Base-by-base conservation (phyloP, 495 filamentous ascomycete species). In the Aspergillus nidulans region DNA sequence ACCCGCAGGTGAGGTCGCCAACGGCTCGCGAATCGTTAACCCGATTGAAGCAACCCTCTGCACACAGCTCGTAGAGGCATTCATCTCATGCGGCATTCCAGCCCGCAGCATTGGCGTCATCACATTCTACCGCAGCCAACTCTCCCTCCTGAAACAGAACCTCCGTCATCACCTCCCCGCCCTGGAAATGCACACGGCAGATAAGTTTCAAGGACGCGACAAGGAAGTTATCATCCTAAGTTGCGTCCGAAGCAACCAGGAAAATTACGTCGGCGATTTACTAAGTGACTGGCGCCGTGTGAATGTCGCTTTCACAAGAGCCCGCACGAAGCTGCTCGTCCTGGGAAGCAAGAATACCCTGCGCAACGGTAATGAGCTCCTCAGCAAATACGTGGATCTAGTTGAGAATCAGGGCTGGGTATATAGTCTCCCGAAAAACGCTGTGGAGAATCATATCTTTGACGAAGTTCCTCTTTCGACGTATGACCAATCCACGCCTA, bases 41-140 rank as follows among this genome's bases (percentile, higher is more conserved):
- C 78, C 84, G 4, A 78, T 79, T 41, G 94, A 98, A 70, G 88
- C 86, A 0, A 78, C 76, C 5, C 77, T 97, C 30, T 83, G 85
- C 39, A 77, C 79, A 0, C 87, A 95, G 64, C 81, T 97, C 24
- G 90, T 96, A 28, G 82, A 89, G 59, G 73, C 83, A 0, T 81
- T 98, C 2, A 77, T 96, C 44, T 76, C 80, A 0, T 79, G 80
- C 7, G 94, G 94, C 25, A 80, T 96, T 15, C 76, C 87, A 0
- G 81, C 87, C 0, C 74, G 73, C 6, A 85, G 91, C 40, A 92
- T 98, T 45, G 94, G 94, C n/a, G 85, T 97, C 59, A 96, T 98
- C 66, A 95, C 94, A n/a, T 89, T 96, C 67, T 98, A 98, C 73
- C 89, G 92, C 58, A 92, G 89, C 26, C 94, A 98, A 67, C 86